These are phyloP conservation scores for Triglochin maritima DNA, from an alignment of 106 monocot genomes.

Conservation along the genomic window DNA sequence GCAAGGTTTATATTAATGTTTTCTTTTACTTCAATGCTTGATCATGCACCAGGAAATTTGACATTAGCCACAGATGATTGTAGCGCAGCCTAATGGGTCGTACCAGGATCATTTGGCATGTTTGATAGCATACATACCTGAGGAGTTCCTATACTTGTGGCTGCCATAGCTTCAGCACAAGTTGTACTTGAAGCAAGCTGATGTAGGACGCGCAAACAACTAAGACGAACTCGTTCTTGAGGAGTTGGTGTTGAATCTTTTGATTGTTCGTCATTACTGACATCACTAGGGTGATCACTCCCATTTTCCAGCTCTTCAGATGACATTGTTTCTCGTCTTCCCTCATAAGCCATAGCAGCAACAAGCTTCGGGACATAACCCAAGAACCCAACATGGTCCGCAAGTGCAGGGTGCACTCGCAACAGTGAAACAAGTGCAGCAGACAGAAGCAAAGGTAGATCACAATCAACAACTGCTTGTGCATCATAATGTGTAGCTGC, in stretches of 20 bases:
- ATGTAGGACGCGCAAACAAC: conserved; percentile 87
- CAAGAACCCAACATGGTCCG: conserved; percentile 97
- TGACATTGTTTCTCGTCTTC: conserved; percentile 86
- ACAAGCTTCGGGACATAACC: conserved; percentile 99
- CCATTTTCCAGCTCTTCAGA: conserved; percentile 37
- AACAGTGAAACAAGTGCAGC: conserved; percentile 93
- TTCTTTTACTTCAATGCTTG: too few relatives aligned
- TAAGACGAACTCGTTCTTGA: conserved; percentile 91
- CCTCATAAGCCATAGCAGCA: conserved; percentile 90
- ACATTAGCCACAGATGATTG: too few relatives aligned
- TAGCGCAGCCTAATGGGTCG: too few relatives aligned
- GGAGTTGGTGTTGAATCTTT: conserved; percentile 42
- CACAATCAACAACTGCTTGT: conserved; percentile 47
- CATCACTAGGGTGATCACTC: conserved; percentile 15
- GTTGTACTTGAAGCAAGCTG: conserved; percentile 95
- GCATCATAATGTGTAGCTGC: conserved; percentile 84
- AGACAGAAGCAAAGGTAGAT: conserved; percentile 91
- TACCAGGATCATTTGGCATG: too few relatives aligned
- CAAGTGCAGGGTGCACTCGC: conserved; percentile 86
- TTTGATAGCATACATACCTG: conserved; percentile 39
- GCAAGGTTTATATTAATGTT: too few relatives aligned
- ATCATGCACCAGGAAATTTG: too few relatives aligned
- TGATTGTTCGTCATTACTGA: conserved; percentile 29
- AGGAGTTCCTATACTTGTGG: conserved; percentile 86
- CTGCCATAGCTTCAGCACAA: conserved; percentile 99